Evolutionary conservation across 2,329 filamentous ascomycete species (phyloP).

Genomic region (Cladorrhinum sp.): DNA sequence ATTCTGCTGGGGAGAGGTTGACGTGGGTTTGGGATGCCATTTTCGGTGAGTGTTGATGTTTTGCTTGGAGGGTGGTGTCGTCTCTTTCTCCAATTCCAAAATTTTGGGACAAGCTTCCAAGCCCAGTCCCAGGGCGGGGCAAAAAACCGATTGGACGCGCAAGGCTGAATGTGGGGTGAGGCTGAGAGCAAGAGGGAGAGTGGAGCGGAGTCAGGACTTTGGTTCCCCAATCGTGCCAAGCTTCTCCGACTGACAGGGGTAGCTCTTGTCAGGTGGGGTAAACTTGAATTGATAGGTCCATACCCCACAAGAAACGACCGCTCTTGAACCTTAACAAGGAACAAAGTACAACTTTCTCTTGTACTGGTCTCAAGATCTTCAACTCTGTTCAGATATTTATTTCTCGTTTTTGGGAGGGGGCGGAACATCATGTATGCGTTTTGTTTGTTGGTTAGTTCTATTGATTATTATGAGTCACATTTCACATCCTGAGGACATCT

Average conservation of each 20-base stretch:
- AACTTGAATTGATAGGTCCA: background rate
- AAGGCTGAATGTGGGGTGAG: background rate
- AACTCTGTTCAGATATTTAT: too few relatives aligned
- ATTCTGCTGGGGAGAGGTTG: conserved; percentile 89
- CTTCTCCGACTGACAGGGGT: background rate
- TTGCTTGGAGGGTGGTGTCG: background rate
- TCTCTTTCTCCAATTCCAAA: background rate
- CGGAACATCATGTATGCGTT: background rate
- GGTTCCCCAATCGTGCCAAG: background rate
- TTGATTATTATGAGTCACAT: background rate
- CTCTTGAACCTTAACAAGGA: background rate
- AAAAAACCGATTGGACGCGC: background rate
- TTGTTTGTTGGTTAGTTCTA: too few relatives aligned
- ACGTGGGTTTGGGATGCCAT: conserved; percentile 67
- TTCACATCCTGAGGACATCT: background rate
- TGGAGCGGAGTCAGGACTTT: too few relatives aligned
- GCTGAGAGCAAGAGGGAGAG: background rate
- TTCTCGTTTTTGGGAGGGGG: too few relatives aligned
- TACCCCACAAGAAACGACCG: background rate
- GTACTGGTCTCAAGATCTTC: too few relatives aligned
- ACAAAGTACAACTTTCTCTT: too few relatives aligned
- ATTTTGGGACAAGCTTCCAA: background rate
- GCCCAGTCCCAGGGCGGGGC: background rate
- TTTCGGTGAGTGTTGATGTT: background rate
- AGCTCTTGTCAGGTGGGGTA: background rate